phyloP scores from a whole-genome alignment of 1,284 basidiomycete genomes.

The Paramarasmius palmivorus region DNA sequence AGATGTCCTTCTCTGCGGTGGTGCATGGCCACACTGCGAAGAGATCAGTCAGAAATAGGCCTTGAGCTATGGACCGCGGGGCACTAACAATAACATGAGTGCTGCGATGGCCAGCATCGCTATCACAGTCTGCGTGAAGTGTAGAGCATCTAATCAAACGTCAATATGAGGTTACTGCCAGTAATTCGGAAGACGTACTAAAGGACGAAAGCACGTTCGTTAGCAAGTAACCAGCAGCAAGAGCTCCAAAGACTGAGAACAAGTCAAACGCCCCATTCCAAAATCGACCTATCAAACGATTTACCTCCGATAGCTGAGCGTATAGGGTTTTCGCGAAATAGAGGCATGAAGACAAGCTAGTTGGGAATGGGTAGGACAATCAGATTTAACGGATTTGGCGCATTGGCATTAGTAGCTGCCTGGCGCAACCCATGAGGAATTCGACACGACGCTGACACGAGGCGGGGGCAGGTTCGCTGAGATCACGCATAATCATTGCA shows the following conservation, averaged over 20 bases:
- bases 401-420: not conserved
- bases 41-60: slow-evolving; percentile 12
- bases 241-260: slow-evolving; percentile 32
- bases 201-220: slow-evolving; percentile 42
- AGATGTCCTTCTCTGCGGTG: slow-evolving; percentile 57
- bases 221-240: slow-evolving; percentile 36
- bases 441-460: not conserved
- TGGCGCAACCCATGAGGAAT: not conserved
- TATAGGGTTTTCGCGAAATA: slow-evolving; percentile 39
- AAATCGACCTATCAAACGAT: slow-evolving; percentile 1
- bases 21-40: slow-evolving; percentile 59
- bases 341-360: slow-evolving; percentile 27
- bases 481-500: not conserved
- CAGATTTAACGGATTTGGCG: not conserved
- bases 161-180: slow-evolving; percentile 1
- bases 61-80: slow-evolving; percentile 1
- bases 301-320: slow-evolving; percentile 38
- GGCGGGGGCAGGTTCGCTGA: not conserved
- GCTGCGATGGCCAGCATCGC: slow-evolving; percentile 63
- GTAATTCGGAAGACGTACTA: slow-evolving; percentile 32
- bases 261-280: slow-evolving; percentile 2
- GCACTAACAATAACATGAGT: slow-evolving; percentile 65
- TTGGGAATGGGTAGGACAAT: not conserved
- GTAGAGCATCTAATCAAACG: slow-evolving; percentile 54
- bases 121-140: slow-evolving; percentile 71